Base-by-base conservation (phyloP, 1,139 yeast genomes). In the Pichia sp. region DNA sequence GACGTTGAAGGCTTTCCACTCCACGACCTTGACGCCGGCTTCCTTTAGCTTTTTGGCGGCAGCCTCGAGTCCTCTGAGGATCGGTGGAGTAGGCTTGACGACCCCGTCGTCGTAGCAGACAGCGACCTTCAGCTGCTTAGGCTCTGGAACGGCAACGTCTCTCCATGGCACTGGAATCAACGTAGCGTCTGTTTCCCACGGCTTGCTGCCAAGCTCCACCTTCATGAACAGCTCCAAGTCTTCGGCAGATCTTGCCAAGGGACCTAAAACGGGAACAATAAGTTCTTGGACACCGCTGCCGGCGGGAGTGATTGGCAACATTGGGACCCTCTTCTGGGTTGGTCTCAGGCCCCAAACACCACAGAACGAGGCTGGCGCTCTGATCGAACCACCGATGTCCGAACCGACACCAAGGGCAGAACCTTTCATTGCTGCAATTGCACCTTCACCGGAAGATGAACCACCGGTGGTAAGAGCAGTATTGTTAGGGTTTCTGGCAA, bases 371-470 rank as follows among this genome's bases (percentile, higher is more conserved):
- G 76, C 71, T 2, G 78, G 77, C 40, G 66, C 62, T 47, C 77
- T 61, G 49, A 74, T 68, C 13, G 74, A 69, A 2, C 78, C 77
- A n/a, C 77, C 77, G 54, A 73, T 72, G 60, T 74, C 77, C 36
- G 85, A 76, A 2, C 90, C 90, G 56, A 85, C 72, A 30, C 90
- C 90, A 45, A 85, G 61, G 1, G 78, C 75, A 34, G 87, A 78
- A 8, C 86, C 89, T 49, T 82, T 84, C 72, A 84, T 79, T 1
- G 79, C 81, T 32, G 81, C 78, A 58, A 84, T 67, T 0, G 90
- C 79, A 58, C 90, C 89, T 67, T 85, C 90, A 59, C 92, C 92
- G 31, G 85, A 80, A 1, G 89, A 82, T 0, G 89, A 82, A 5
- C 92, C 92, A 56, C 85, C 85, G 7, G 82, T 74, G 8, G 81